phyloP scores from a whole-genome alignment of 2,329 filamentous ascomycete genomes.

The Chaetomium strumarium region DNA sequence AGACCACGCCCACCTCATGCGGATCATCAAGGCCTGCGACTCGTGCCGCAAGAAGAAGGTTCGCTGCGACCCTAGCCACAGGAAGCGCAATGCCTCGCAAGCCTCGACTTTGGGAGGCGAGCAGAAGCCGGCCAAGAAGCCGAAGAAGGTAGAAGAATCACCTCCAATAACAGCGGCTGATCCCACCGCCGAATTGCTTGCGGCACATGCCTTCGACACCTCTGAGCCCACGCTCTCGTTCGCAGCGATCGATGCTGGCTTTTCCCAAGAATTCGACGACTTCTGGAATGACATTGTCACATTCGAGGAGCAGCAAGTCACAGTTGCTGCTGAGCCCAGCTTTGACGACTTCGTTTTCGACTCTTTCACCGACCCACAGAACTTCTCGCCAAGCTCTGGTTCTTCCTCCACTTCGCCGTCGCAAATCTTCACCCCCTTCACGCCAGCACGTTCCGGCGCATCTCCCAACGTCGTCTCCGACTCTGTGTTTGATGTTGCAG shows the following conservation, averaged over 20 bases:
- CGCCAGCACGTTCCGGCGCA: slow-evolving; percentile 9
- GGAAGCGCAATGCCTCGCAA: slow-evolving; percentile 38
- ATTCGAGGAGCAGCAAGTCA: slow-evolving; percentile 35
- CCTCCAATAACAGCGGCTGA: slow-evolving; percentile 10
- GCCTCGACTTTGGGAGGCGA: slow-evolving; percentile 26
- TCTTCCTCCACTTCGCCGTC: slow-evolving; percentile 32
- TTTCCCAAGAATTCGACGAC: slow-evolving; percentile 20
- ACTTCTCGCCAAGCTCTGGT: slow-evolving; percentile 35
- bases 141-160: slow-evolving; percentile 28
- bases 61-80: slow-evolving; percentile 56
- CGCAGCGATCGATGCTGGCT: slow-evolving; percentile 13
- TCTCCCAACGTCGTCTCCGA: slow-evolving; percentile 16
- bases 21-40: slow-evolving; percentile 62
- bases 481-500: slow-evolving; percentile 5
- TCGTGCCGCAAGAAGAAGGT: slow-evolving; percentile 58
- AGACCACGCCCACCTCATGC: slow-evolving; percentile 60
- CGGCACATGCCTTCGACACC: slow-evolving; percentile 17
- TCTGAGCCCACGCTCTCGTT: slow-evolving; percentile 16
- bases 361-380: slow-evolving; percentile 41
- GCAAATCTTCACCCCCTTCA: slow-evolving; percentile 28
- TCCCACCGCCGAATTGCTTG: slow-evolving; percentile 21
- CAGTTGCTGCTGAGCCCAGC: slow-evolving; percentile 19
- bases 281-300: slow-evolving; percentile 38
- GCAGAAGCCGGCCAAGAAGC: slow-evolving; percentile 39
- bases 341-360: slow-evolving; percentile 41